These are phyloP conservation scores for Phycomyces blakesleeanus DNA, from an alignment of 192 early-diverging fungal genomes.

Conservation along the genomic window DNA sequence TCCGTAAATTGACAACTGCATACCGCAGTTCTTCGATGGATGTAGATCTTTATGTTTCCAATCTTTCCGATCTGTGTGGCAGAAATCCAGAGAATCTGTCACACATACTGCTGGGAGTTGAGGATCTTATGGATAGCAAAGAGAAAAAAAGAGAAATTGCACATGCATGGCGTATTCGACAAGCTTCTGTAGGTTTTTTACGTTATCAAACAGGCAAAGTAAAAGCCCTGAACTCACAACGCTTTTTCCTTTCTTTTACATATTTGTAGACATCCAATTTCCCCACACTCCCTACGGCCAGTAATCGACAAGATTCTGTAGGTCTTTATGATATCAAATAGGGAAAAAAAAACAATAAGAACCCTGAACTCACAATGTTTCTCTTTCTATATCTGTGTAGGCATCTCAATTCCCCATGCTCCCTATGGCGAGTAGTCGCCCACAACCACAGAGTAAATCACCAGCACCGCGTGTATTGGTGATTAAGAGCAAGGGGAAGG, in stretches of 20 bases:
- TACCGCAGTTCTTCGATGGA: slow-evolving; percentile 43
- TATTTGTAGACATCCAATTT: slow-evolving; percentile 19
- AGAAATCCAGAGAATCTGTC: slow-evolving; percentile 36
- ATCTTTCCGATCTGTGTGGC: slow-evolving; percentile 35
- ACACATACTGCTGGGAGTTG: slow-evolving; percentile 49
- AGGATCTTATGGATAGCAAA: slow-evolving; percentile 46
- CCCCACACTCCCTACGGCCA: slow-evolving; percentile 8
- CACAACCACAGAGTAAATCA: not conserved
- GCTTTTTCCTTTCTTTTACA: no score
- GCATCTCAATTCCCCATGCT: slow-evolving; percentile 9
- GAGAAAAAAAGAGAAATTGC: slow-evolving; percentile 58
- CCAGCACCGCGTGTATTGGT: slow-evolving; percentile 61
- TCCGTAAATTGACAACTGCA: slow-evolving; percentile 45
- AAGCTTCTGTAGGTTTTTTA: slow-evolving; percentile 41
- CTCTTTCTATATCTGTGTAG: slow-evolving; percentile 17
- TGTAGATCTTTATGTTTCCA: slow-evolving; percentile 39
- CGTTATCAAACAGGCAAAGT: no score
- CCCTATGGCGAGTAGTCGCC: no score
- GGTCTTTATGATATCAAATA: slow-evolving; percentile 33
- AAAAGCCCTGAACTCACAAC: not conserved
- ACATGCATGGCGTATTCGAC: slow-evolving; percentile 63
- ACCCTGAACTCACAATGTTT: no score
- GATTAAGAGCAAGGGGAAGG: slow-evolving; percentile 54
- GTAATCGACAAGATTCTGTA: not conserved
- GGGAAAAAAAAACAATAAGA: no score